Conservation (phyloP, 2,329 filamentous ascomycete genomes). For the Fusarium pseudograminearum region DNA sequence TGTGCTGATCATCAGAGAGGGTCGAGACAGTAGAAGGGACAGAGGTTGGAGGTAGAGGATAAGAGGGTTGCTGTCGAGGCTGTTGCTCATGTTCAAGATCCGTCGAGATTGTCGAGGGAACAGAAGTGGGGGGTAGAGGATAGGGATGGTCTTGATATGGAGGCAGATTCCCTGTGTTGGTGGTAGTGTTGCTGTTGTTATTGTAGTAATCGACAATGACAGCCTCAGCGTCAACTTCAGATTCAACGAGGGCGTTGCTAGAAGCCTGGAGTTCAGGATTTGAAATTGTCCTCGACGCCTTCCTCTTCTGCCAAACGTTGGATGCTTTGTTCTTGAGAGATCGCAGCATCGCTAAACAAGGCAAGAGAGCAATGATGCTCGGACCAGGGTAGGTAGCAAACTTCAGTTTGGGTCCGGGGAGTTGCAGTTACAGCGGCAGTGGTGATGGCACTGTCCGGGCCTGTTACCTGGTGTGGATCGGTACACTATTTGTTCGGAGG, state of each 20-base stretch:
- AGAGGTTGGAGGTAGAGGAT: constrained; percentile 7
- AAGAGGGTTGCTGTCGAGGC: neutral
- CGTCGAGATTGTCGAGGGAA: constrained; percentile 4
- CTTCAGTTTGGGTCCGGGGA: neutral
- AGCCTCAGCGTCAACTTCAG: neutral
- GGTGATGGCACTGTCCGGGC: neutral
- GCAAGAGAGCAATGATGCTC: neutral
- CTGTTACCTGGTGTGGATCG: neutral
- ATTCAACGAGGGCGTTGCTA: neutral
- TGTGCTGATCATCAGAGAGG: constrained; percentile 2
- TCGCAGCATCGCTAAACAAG: constrained; percentile 42
- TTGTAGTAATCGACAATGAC: neutral
- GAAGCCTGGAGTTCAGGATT: neutral
- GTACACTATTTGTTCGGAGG: neutral
- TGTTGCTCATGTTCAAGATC: neutral
- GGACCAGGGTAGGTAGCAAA: neutral
- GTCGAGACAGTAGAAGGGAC: constrained; percentile 12
- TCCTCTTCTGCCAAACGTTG: constrained; percentile 42
- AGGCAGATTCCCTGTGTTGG: neutral
- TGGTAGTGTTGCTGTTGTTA: neutral
- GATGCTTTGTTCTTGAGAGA: constrained; percentile 44
- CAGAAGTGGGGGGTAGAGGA: constrained; percentile 11
- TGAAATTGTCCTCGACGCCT: constrained; percentile 16
- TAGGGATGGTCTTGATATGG: neutral
- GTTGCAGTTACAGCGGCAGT: neutral